Evolutionary conservation across 352 stramenopile species (phyloP), one percentile per base, ranked within the genome.

Genomic region (Phytophthora citrophthora): DNA sequence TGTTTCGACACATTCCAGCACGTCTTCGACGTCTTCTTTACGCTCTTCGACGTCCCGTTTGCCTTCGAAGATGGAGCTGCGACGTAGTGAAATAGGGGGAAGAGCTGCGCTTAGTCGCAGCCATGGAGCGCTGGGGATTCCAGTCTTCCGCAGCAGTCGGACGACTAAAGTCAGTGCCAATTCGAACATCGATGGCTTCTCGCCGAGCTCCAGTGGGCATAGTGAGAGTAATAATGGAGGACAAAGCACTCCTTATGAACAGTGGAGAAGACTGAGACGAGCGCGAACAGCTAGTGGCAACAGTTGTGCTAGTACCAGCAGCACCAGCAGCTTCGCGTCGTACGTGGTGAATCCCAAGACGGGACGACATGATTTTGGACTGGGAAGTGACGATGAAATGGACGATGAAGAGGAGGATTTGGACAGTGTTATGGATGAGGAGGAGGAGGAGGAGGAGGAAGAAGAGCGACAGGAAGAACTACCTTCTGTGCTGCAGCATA

Each of bases 251-350:
- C 67, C 70, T 10, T 75, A 78, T 40, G 74, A 79, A 24, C 63
- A 73, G 23, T 76, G 72, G 69, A 63, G 70, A 49, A 62, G 69
- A 43, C 59, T 88, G 34, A 68, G 81, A 18, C 53, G 83, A 12
- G 60, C 79, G 8, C 81, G 83, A 32, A 90, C 81, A 5, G 74
- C 83, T 3, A 90, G 79, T 69, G 81, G 78, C 39, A 90, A 92
- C 60, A 92, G 83, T 61, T 78, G 69, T 40, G 68, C 70, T 16
- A 90, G 77, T 54, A 92, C 81, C 13, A 85, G 76, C 55, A 83
- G 72, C 55, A 77, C 67, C 24, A 88, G 65, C 52, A 79, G 76
- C 43, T 81, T 78, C 43, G 78, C 77, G 43, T 79, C 79, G 9
- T 80, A 79, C 50, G 68, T 83, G 58, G 66, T 84, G 48, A 77